Conservation (phyloP, 2,329 filamentous ascomycete genomes). For the Fonsecaea multimorphosa region DNA sequence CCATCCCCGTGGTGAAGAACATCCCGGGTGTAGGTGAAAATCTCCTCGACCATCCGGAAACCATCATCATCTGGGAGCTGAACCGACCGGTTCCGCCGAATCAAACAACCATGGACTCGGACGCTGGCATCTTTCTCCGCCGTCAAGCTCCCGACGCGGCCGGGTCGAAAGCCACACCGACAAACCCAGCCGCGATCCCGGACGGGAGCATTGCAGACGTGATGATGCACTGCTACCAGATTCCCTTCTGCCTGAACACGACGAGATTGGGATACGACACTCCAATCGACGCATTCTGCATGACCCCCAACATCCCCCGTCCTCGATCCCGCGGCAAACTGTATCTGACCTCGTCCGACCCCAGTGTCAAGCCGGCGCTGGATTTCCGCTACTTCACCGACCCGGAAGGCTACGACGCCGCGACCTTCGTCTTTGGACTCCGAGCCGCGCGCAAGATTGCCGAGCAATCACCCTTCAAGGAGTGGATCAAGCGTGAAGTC, state of each 20-base stretch:
- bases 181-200: constrained; percentile 56
- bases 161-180: constrained; percentile 50
- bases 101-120: constrained; percentile 90
- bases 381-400: constrained; percentile 93
- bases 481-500: constrained; percentile 82
- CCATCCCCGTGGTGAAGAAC: constrained; percentile 64
- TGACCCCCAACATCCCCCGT: constrained; percentile 89
- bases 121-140: constrained; percentile 86
- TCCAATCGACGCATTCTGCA: constrained; percentile 82
- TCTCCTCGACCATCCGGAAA: constrained; percentile 69
- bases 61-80: constrained; percentile 77
- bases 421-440: constrained; percentile 78
- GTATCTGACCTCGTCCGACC: constrained; percentile 77
- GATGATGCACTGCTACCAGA: constrained; percentile 98
- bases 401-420: constrained; percentile 81
- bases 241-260: constrained; percentile 89
- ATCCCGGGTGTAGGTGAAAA: constrained; percentile 69
- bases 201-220: constrained; percentile 81
- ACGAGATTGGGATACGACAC: constrained; percentile 75
- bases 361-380: constrained; percentile 77
- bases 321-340: constrained; percentile 77
- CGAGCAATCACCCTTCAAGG: constrained; percentile 75
- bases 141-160: constrained; percentile 74
- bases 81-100: constrained; percentile 77
- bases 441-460: constrained; percentile 78